These are phyloP conservation scores for Byssothecium circinans DNA, from an alignment of 2,329 filamentous ascomycete genomes.

Conservation along the genomic window DNA sequence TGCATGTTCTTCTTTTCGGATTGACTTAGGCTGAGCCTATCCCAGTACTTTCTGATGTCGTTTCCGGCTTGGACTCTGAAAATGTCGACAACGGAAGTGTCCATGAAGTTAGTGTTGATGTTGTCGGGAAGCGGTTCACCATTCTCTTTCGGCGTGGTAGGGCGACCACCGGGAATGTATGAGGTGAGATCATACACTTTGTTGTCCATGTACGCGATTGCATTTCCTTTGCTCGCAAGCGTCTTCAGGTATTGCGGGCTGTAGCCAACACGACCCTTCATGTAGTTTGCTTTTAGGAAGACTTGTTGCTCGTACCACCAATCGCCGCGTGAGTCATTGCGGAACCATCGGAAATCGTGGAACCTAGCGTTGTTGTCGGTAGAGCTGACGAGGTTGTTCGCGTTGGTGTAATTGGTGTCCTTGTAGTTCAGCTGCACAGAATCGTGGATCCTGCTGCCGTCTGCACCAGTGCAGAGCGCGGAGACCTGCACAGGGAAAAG, in stretches of 20 bases:
- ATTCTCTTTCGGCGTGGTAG: slow-evolving; percentile 57
- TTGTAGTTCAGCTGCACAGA: slow-evolving; percentile 85
- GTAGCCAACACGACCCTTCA: slow-evolving; percentile 86
- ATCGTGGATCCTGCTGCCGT: slow-evolving; percentile 67
- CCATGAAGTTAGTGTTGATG: slow-evolving; percentile 76
- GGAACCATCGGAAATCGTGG: slow-evolving; percentile 89
- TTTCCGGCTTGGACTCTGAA: slow-evolving; percentile 75
- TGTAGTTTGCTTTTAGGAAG: slow-evolving; percentile 74
- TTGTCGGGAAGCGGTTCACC: slow-evolving; percentile 39
- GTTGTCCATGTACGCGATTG: slow-evolving; percentile 76
- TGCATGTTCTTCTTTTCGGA: slow-evolving; percentile 68
- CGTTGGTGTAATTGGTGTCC: slow-evolving; percentile 71
- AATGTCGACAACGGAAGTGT: slow-evolving; percentile 68
- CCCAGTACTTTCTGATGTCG: slow-evolving; percentile 84
- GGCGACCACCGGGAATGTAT: slow-evolving; percentile 76
- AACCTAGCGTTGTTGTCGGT: slow-evolving; percentile 76
- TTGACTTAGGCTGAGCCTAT: slow-evolving; percentile 63
- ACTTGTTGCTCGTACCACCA: slow-evolving; percentile 93
- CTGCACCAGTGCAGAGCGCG: slow-evolving; percentile 79
- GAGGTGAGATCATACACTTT: slow-evolving; percentile 87
- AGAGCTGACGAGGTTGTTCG: slow-evolving; percentile 64
- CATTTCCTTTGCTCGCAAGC: slow-evolving; percentile 64
- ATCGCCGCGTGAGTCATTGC: slow-evolving; percentile 78
- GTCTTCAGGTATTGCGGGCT: slow-evolving; percentile 74
- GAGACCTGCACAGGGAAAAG: slow-evolving; percentile 95